These are phyloP conservation scores for Heliocybe sulcata DNA, from an alignment of 1,284 basidiomycete genomes.

Conservation along the genomic window DNA sequence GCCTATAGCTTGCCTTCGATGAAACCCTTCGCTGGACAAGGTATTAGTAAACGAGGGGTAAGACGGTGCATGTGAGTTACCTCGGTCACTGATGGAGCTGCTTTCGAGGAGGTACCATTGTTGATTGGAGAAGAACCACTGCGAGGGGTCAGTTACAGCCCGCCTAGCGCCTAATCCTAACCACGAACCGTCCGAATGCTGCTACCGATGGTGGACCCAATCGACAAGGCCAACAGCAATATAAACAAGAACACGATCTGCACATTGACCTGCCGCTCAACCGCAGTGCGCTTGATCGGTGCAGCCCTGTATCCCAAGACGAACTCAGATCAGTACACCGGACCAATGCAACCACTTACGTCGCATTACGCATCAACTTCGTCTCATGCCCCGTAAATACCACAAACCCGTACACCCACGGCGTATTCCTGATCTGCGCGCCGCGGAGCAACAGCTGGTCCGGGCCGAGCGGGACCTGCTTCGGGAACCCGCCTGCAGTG, in stretches of 20 bases:
- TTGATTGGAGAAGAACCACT: slow-evolving; percentile 5
- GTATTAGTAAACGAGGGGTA: not conserved
- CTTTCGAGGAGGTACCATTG: slow-evolving; percentile 13
- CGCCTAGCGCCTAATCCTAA: not conserved
- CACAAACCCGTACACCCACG: slow-evolving; percentile 92
- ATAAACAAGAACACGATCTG: slow-evolving; percentile 97
- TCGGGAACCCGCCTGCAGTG: slow-evolving; percentile 50
- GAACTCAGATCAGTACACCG: not conserved
- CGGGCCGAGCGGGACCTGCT: slow-evolving; percentile 86
- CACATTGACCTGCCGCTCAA: slow-evolving; percentile 93
- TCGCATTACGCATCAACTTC: slow-evolving; percentile 94
- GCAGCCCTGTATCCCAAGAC: slow-evolving; percentile 53
- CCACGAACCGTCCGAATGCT: slow-evolving; percentile 64
- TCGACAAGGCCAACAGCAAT: slow-evolving; percentile 79
- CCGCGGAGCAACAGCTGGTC: slow-evolving; percentile 94
- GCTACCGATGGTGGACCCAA: slow-evolving; percentile 90
- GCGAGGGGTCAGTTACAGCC: not conserved
- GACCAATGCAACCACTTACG: slow-evolving; percentile 45
- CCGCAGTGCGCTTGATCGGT: slow-evolving; percentile 94
- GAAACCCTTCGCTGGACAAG: slow-evolving; percentile 60
- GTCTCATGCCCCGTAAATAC: slow-evolving; percentile 99
- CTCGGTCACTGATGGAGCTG: slow-evolving; percentile 49
- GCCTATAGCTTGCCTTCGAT: slow-evolving; percentile 54
- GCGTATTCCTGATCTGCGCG: slow-evolving; percentile 93
- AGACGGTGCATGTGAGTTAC: slow-evolving; percentile 22